Conservation (phyloP, 768 basidiomycete species). For the Hortiboletus campestris region DNA sequence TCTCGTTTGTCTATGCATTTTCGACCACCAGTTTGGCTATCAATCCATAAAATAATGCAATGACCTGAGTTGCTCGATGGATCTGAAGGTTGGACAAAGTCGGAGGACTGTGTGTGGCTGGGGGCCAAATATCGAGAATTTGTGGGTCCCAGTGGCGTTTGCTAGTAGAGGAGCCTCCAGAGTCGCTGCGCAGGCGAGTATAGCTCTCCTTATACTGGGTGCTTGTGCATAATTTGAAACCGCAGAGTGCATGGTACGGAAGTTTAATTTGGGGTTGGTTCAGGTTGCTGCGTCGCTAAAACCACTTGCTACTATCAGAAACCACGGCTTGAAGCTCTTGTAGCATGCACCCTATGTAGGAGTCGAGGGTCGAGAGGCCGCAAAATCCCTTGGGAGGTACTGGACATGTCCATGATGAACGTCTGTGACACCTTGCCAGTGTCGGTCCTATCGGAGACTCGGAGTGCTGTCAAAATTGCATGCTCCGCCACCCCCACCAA, state of each 20-base stretch:
- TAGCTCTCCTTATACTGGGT: background rate
- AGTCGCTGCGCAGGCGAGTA: conserved; percentile 9
- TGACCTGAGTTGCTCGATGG: background rate
- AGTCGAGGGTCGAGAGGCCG: background rate
- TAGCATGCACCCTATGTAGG: background rate
- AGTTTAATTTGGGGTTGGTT: background rate
- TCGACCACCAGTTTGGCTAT: background rate
- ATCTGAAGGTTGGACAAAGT: background rate
- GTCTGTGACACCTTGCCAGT: background rate
- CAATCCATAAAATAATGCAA: background rate
- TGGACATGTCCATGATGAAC: background rate
- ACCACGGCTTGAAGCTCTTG: too few relatives aligned
- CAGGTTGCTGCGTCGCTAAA: background rate
- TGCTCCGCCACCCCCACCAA: too few relatives aligned
- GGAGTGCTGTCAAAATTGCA: background rate
- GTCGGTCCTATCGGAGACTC: too few relatives aligned
- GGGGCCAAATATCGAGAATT: background rate
- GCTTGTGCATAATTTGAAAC: background rate
- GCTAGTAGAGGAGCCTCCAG: background rate
- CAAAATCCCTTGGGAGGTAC: background rate
- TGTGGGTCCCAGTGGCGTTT: conserved; percentile 1
- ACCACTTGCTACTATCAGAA: too few relatives aligned
- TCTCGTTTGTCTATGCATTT: background rate
- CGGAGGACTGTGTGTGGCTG: background rate
- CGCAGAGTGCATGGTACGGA: background rate